Evolutionary conservation across 257 asterid species (phyloP).

Genomic region (Rubia yunnanensis): DNA sequence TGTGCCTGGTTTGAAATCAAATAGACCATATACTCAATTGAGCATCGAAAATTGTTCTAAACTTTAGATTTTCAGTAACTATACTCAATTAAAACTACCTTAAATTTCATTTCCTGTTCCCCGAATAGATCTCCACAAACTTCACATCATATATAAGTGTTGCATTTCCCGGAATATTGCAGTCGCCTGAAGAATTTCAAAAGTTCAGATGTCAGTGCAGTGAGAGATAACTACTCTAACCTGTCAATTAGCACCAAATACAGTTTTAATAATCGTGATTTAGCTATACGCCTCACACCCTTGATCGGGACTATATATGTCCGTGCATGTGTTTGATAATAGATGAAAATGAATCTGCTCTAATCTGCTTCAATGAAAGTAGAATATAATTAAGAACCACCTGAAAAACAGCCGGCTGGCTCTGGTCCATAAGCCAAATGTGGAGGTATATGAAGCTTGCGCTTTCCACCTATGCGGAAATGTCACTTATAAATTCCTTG

Average conservation of each 20-base stretch:
- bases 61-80: slow-evolving; percentile 2
- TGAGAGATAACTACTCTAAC: background rate
- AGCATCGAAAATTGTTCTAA: too few relatives aligned
- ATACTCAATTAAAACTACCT: slow-evolving; percentile 13
- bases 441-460: slow-evolving; percentile 85
- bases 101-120: slow-evolving; percentile 49
- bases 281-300: too few relatives aligned
- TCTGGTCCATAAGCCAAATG: slow-evolving; percentile 80
- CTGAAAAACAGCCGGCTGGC: slow-evolving; percentile 92
- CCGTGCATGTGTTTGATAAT: too few relatives aligned
- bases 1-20: background rate
- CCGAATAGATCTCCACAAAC: slow-evolving; percentile 60
- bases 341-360: background rate
- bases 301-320: too few relatives aligned
- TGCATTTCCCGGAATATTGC: slow-evolving; percentile 85
- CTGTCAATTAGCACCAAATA: background rate
- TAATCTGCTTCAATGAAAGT: background rate
- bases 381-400: slow-evolving; percentile 19
- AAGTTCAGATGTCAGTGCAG: background rate
- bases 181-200: slow-evolving; percentile 48
- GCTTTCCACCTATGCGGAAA: slow-evolving; percentile 57
- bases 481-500: background rate
- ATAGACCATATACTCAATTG: background rate
- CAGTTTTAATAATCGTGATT: background rate
- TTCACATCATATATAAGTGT: slow-evolving; percentile 68